Evolutionary conservation across 495 filamentous ascomycete species (phyloP).

Genomic region (Bombardia bombarda): DNA sequence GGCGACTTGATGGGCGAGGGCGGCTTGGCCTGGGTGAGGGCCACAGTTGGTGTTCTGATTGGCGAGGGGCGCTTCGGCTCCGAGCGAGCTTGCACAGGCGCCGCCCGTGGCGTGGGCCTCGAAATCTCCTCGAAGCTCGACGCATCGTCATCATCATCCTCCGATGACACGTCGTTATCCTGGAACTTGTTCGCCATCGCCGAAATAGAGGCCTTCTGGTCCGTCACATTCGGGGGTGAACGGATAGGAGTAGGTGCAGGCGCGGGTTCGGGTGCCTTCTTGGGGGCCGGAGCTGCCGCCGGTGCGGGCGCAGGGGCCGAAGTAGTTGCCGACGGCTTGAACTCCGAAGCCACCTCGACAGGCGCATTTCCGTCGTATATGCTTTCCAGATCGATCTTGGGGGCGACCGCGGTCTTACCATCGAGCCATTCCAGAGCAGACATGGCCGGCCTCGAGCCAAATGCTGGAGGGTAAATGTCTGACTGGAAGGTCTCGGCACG

Average conservation of each 20-base stretch:
- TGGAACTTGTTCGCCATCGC: conserved; percentile 77
- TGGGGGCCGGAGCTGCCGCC: conserved; percentile 42
- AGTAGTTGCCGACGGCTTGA: conserved; percentile 49
- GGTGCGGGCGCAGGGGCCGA: conserved; percentile 28
- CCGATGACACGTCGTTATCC: conserved; percentile 57
- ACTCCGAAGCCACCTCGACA: conserved; percentile 62
- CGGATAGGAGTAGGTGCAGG: conserved; percentile 35
- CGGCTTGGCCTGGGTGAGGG: conserved; percentile 21
- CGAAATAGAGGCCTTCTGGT: conserved; percentile 79
- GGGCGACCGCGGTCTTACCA: conserved; percentile 73
- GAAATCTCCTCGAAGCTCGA: conserved; percentile 79
- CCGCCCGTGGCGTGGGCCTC: conserved; percentile 41
- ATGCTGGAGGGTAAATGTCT: conserved; percentile 86
- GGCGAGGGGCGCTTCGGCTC: conserved; percentile 18
- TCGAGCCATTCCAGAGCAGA: conserved; percentile 74
- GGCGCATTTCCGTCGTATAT: conserved; percentile 78
- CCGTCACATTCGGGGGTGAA: conserved; percentile 62
- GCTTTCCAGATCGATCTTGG: conserved; percentile 89
- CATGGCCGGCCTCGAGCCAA: conserved; percentile 70
- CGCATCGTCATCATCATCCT: conserved; percentile 56
- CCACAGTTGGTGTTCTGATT: conserved; percentile 15
- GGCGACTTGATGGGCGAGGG: conserved; percentile 27
- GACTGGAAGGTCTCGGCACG: conserved; percentile 95
- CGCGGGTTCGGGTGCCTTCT: conserved; percentile 46
- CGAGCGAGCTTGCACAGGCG: conserved; percentile 10